Conservation (phyloP, 2,329 filamentous ascomycete genomes). For the Cytospora chrysosperma region DNA sequence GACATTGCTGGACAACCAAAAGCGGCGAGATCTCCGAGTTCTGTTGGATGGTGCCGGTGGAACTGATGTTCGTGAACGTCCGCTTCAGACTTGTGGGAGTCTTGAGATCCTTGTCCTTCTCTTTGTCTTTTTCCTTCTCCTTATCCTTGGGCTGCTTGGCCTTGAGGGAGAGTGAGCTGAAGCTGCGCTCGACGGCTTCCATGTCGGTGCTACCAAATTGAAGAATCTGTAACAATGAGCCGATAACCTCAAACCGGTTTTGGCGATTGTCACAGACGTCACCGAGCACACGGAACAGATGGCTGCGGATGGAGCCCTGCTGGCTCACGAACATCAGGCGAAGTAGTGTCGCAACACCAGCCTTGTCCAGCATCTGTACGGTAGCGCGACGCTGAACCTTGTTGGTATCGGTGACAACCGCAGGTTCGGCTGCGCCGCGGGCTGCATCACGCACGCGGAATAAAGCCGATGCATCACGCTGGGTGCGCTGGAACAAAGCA, state of each 20-base stretch:
- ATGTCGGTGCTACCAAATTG: slow-evolving; percentile 95
- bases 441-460: slow-evolving; percentile 32
- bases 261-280: slow-evolving; percentile 97
- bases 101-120: slow-evolving; percentile 60
- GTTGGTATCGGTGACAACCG: slow-evolving; percentile 39
- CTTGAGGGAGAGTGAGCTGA: slow-evolving; percentile 86
- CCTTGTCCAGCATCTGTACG: slow-evolving; percentile 95
- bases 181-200: slow-evolving; percentile 91
- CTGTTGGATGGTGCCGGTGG: slow-evolving; percentile 48
- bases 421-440: slow-evolving; percentile 29
- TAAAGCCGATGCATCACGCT: slow-evolving; percentile 29
- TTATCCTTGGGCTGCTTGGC: slow-evolving; percentile 71
- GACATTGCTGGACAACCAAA: slow-evolving; percentile 92
- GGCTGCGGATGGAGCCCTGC: slow-evolving; percentile 78
- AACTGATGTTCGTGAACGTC: slow-evolving; percentile 60
- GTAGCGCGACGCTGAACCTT: slow-evolving; percentile 77
- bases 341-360: slow-evolving; percentile 90
- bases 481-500: slow-evolving; percentile 53
- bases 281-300: slow-evolving; percentile 82
- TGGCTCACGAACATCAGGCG: slow-evolving; percentile 98
- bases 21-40: slow-evolving; percentile 90
- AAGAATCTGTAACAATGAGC: slow-evolving; percentile 85
- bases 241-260: slow-evolving; percentile 90
- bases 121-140: slow-evolving; percentile 67
- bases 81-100: slow-evolving; percentile 81